These are phyloP conservation scores for Parietichytrium sp. DNA, from an alignment of 108 stramenopile genomes.

Conservation along the genomic window DNA sequence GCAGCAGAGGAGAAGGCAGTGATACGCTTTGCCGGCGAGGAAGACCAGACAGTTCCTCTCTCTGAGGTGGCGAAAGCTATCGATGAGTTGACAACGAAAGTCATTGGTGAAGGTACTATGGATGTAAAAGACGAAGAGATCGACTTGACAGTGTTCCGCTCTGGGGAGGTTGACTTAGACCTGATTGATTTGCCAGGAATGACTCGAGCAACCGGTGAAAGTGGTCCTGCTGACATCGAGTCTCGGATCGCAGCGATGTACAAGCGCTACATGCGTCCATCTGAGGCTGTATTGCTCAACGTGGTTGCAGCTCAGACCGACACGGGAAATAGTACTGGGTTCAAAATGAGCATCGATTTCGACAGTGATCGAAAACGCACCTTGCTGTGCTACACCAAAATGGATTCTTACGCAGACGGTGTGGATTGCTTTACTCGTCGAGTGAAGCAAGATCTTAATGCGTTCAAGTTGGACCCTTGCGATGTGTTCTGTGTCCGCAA, in stretches of 20 bases:
- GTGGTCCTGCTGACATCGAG: neutral
- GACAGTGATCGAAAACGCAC: neutral
- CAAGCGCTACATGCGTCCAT: neutral
- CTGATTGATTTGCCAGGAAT: constrained; percentile 1
- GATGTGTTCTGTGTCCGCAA: constrained; percentile 22
- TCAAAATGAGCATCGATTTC: neutral
- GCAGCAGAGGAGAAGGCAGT: neutral
- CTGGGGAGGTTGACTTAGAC: neutral
- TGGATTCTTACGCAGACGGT: neutral
- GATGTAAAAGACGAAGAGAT: neutral
- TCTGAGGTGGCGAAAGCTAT: neutral
- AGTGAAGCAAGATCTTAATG: neutral
- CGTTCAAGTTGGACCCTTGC: neutral
- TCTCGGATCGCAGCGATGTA: neutral
- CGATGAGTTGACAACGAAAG: neutral
- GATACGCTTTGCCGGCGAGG: neutral
- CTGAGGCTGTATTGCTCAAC: neutral
- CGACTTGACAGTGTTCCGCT: neutral
- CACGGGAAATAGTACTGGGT: neutral
- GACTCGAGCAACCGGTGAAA: neutral
- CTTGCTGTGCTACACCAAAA: neutral
- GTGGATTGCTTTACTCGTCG: neutral
- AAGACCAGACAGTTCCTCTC: neutral
- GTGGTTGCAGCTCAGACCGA: neutral
- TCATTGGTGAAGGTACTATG: neutral